Conservation (phyloP, 345 rosid genomes). For the Citrus trifoliata region DNA sequence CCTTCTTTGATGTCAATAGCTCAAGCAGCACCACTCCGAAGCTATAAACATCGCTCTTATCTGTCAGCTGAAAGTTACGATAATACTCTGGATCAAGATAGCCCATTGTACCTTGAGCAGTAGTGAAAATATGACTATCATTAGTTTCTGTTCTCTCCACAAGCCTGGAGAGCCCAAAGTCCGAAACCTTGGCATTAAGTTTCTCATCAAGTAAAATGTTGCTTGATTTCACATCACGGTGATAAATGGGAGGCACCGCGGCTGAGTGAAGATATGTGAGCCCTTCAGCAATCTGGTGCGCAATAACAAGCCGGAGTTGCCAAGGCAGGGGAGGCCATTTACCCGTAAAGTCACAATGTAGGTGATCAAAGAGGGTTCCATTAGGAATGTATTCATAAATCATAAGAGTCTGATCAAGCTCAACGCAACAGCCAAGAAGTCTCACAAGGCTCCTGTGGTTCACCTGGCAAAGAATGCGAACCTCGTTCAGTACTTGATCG, state of each 20-base stretch:
- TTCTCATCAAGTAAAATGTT: slow-evolving; percentile 49
- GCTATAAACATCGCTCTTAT: slow-evolving; percentile 55
- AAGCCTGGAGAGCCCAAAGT: slow-evolving; percentile 56
- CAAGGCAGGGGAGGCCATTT: slow-evolving; percentile 22
- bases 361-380: slow-evolving; percentile 42
- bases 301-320: slow-evolving; percentile 38
- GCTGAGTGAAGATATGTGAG: slow-evolving; percentile 48
- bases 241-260: slow-evolving; percentile 45
- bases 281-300: slow-evolving; percentile 38
- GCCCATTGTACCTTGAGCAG: slow-evolving; percentile 55
- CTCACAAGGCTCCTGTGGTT: slow-evolving; percentile 49
- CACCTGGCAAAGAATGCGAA: slow-evolving; percentile 52
- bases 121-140: slow-evolving; percentile 46
- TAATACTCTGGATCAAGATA: slow-evolving; percentile 52
- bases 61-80: slow-evolving; percentile 39
- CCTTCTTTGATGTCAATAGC: slow-evolving; percentile 44
- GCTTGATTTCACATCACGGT: slow-evolving; percentile 52
- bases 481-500: slow-evolving; percentile 54
- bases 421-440: slow-evolving; percentile 55
- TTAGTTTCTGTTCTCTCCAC: slow-evolving; percentile 22
- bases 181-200: slow-evolving; percentile 42
- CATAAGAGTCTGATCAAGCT: slow-evolving; percentile 44
- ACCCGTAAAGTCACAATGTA: slow-evolving; percentile 8
- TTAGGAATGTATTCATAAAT: slow-evolving; percentile 44
- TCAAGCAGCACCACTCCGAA: slow-evolving; percentile 53